These are phyloP conservation scores for Erysimum cheiri DNA, from an alignment of 441 rosid genomes.

Conservation along the genomic window DNA sequence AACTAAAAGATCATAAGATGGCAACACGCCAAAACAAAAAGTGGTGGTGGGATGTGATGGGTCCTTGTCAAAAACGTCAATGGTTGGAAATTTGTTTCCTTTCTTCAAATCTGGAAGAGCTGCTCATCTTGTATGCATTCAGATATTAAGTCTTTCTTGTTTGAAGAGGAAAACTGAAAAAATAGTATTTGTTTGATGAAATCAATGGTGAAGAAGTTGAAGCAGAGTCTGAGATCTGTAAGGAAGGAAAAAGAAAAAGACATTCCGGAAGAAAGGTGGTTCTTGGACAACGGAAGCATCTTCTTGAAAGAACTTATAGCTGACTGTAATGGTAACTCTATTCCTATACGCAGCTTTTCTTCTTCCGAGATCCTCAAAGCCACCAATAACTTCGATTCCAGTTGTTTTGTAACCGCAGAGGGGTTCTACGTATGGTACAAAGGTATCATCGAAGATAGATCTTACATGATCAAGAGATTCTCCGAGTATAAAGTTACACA, in stretches of 20 bases:
- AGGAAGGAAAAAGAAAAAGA: not conserved
- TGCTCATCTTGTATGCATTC: not conserved
- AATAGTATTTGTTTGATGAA: not conserved
- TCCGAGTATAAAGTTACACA: not conserved
- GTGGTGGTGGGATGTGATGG: not conserved
- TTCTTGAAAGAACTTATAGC: constrained; percentile 43
- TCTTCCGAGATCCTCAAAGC: constrained; percentile 37
- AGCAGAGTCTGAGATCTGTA: constrained; percentile 17
- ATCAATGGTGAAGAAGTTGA: constrained; percentile 25
- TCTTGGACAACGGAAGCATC: constrained; percentile 43
- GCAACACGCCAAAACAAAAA: not conserved
- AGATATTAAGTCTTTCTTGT: not conserved
- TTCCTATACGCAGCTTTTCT: constrained; percentile 43
- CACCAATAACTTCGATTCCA: constrained; percentile 27
- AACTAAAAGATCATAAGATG: not conserved
- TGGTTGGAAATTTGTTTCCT: not conserved
- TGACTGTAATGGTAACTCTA: constrained; percentile 36
- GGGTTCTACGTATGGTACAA: not conserved
- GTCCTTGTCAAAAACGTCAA: not conserved
- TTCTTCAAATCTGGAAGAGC: not conserved
- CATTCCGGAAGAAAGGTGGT: not conserved
- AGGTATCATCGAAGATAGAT: constrained; percentile 1
- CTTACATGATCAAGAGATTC: constrained; percentile 7
- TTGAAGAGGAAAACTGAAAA: not conserved
- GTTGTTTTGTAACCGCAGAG: not conserved